Evolutionary conservation across 352 stramenopile genomes (phyloP).

Genomic region (Thraustotheca clavata): DNA sequence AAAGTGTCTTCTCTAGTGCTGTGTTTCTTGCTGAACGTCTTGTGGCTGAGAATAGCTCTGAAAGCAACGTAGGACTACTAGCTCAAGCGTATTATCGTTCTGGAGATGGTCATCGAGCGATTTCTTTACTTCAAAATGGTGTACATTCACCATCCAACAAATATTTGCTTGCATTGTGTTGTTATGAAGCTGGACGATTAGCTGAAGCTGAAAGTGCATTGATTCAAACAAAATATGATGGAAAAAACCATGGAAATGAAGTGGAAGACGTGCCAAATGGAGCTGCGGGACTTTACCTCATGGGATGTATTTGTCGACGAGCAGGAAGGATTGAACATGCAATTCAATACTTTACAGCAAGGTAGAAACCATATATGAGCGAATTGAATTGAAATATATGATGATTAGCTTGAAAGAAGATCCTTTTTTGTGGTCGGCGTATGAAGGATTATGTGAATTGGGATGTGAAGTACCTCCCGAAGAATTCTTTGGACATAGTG

Average conservation of each 20-base stretch:
- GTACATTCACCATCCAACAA: slow-evolving; percentile 36
- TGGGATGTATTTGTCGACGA: slow-evolving; percentile 86
- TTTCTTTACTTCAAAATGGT: neutral
- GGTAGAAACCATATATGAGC: slow-evolving; percentile 28
- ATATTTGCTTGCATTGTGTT: slow-evolving; percentile 52
- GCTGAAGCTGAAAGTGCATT: slow-evolving; percentile 89
- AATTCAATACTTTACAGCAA: slow-evolving; percentile 85
- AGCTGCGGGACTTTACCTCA: slow-evolving; percentile 85
- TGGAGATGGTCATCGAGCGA: slow-evolving; percentile 7
- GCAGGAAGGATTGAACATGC: slow-evolving; percentile 86
- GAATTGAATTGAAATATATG: neutral
- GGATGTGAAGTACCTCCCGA: slow-evolving; percentile 31
- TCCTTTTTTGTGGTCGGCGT: slow-evolving; percentile 87
- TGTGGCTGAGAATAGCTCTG: slow-evolving; percentile 50
- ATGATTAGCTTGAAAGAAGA: slow-evolving; percentile 79
- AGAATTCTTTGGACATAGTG: no score
- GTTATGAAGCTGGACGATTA: slow-evolving; percentile 44
- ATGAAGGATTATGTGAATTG: slow-evolving; percentile 90
- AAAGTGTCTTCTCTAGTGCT: slow-evolving; percentile 48
- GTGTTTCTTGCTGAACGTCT: slow-evolving; percentile 76
- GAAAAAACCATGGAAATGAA: slow-evolving; percentile 27
- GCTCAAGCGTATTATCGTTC: slow-evolving; percentile 18
- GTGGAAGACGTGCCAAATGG: slow-evolving; percentile 54
- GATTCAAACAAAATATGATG: slow-evolving; percentile 33
- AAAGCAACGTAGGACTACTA: neutral